Evolutionary conservation across 176 grass and related monocot genomes (phyloP).

Genomic region (Musa itinerans): DNA sequence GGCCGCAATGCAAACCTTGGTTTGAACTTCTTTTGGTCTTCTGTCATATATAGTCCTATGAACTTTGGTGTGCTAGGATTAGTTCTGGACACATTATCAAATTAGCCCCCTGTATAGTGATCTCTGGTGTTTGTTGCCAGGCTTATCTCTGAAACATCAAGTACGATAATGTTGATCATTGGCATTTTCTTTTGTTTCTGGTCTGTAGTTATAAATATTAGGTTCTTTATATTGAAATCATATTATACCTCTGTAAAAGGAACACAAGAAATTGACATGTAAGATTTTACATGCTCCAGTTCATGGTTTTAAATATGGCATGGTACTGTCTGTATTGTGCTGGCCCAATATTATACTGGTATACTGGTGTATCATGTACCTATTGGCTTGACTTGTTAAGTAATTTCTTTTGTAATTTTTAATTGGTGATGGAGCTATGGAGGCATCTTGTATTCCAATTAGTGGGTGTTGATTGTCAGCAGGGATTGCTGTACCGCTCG

Average conservation of each 20-base stretch:
- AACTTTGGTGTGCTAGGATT: background rate
- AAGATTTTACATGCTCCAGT: background rate
- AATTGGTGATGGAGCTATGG: too few species aligned
- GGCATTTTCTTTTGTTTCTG: too few species aligned
- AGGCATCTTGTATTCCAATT: too few species aligned
- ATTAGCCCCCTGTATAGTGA: background rate
- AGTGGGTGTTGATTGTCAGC: too few species aligned
- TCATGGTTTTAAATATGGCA: background rate
- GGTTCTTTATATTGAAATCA: too few species aligned
- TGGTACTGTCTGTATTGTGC: background rate
- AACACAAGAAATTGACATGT: background rate
- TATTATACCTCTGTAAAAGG: background rate
- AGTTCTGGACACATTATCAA: background rate
- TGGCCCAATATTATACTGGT: background rate
- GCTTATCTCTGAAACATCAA: background rate
- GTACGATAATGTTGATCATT: too few species aligned
- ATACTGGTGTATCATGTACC: background rate
- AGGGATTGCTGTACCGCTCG: too few species aligned
- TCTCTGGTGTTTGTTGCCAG: background rate
- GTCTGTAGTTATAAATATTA: too few species aligned
- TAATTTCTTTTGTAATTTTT: too few species aligned
- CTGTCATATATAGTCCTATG: background rate
- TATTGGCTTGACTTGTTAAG: too few species aligned
- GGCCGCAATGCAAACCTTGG: too few species aligned
- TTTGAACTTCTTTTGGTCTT: background rate